phyloP scores from a whole-genome alignment of 148 eudicot genomes.

The Mesembryanthemum crystallinum region DNA sequence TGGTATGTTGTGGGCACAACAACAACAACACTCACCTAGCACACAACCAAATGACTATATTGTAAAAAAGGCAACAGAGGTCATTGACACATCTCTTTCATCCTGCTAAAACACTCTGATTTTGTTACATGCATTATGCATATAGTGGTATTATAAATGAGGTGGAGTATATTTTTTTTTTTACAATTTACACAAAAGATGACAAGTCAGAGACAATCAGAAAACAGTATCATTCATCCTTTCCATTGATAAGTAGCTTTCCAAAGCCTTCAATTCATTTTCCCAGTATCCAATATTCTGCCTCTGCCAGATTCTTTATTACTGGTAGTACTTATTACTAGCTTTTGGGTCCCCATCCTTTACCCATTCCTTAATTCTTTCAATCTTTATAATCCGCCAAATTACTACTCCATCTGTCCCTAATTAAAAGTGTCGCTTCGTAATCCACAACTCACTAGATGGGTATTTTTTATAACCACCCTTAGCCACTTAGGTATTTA shows the following conservation, averaged over 20 bases:
- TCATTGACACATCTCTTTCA: constrained; percentile 9
- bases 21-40: not conserved
- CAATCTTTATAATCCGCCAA: no score
- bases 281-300: not conserved
- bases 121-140: not conserved
- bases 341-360: not conserved
- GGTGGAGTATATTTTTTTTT: no score
- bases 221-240: not conserved
- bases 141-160: no score
- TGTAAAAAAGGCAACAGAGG: no score
- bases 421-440: no score
- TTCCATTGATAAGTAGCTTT: constrained; percentile 1
- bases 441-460: no score
- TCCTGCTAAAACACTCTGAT: not conserved
- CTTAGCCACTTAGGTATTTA: no score
- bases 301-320: not conserved
- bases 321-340: not conserved
- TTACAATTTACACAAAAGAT: not conserved
- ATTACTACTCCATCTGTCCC: no score
- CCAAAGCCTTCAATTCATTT: not conserved
- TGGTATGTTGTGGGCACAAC: not conserved
- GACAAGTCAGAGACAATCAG: not conserved
- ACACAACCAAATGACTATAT: no score
- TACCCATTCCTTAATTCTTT: not conserved
- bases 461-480: no score